These are phyloP conservation scores for Abrus precatorius DNA, from an alignment of 306 rosid species.

Conservation along the genomic window DNA sequence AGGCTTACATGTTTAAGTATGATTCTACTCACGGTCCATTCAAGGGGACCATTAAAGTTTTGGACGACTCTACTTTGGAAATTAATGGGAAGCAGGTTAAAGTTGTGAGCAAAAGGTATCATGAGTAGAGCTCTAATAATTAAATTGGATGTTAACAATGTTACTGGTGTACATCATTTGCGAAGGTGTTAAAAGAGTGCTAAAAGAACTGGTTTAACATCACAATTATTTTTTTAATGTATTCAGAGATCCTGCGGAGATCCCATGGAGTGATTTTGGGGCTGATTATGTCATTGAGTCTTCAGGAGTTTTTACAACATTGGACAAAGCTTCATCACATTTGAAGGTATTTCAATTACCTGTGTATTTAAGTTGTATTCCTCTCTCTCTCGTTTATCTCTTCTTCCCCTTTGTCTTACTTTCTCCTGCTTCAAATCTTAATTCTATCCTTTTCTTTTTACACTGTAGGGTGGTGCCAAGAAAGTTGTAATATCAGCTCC, in stretches of 20 bases:
- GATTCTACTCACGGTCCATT: slow-evolving; percentile 95
- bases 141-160: slow-evolving; percentile 22
- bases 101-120: slow-evolving; percentile 81
- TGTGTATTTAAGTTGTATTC: slow-evolving; percentile 8
- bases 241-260: slow-evolving; percentile 90
- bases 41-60: slow-evolving; percentile 71
- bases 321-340: slow-evolving; percentile 85
- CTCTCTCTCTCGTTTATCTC: neutral
- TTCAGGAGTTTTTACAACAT: slow-evolving; percentile 91
- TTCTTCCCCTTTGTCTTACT: neutral
- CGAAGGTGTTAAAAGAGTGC: neutral
- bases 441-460: slow-evolving; percentile 46
- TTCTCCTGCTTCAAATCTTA: slow-evolving; percentile 2
- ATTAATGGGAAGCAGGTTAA: slow-evolving; percentile 87
- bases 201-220: slow-evolving; percentile 31
- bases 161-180: slow-evolving; percentile 8
- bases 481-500: slow-evolving; percentile 98
- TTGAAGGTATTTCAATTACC: slow-evolving; percentile 64
- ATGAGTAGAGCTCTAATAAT: slow-evolving; percentile 30
- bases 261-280: slow-evolving; percentile 94
- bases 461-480: slow-evolving; percentile 89
- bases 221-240: slow-evolving; percentile 4
- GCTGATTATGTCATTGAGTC: slow-evolving; percentile 92
- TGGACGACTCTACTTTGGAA: slow-evolving; percentile 82
- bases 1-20: slow-evolving; percentile 98